These are phyloP conservation scores for Plenodomus tracheiphilus DNA, from an alignment of 2,329 filamentous ascomycete genomes.

Conservation along the genomic window DNA sequence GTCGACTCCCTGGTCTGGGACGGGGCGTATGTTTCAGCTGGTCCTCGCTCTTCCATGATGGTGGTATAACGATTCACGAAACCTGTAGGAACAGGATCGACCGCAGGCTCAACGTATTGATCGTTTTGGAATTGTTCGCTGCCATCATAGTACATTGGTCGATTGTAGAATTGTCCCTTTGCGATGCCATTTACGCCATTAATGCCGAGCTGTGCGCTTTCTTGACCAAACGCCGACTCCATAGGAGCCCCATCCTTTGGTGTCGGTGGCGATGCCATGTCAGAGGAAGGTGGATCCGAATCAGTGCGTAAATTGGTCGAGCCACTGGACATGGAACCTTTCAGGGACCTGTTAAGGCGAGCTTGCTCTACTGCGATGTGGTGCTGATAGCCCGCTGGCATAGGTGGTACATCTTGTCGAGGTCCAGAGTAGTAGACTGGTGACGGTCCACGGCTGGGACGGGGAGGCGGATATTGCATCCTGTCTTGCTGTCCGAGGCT, in stretches of 20 bases:
- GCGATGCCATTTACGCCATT: constrained; percentile 36
- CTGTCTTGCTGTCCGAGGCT: constrained; percentile 27
- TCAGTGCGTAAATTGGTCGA: constrained; percentile 42
- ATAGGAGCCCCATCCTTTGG: constrained; percentile 45
- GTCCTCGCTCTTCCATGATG: constrained; percentile 45
- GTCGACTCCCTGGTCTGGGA: constrained; percentile 6
- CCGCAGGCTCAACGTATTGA: constrained; percentile 15
- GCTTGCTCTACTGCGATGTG: constrained; percentile 24
- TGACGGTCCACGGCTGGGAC: constrained; percentile 17
- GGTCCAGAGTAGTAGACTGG: constrained; percentile 10
- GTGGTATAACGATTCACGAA: constrained; percentile 49
- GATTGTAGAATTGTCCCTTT: constrained; percentile 19
- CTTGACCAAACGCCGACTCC: constrained; percentile 32
- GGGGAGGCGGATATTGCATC: constrained; percentile 10
- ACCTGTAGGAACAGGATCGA: constrained; percentile 35
- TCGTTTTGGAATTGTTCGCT: constrained; percentile 43
- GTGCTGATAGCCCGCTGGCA: constrained; percentile 26
- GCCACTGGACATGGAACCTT: constrained; percentile 35
- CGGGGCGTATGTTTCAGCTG: constrained; percentile 10
- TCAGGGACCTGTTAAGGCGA: constrained; percentile 23
- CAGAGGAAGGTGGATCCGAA: constrained; percentile 48
- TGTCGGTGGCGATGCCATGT: constrained; percentile 49
- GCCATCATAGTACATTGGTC: constrained; percentile 43
- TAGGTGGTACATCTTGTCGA: constrained; percentile 23
- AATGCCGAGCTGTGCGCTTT: constrained; percentile 23